These are phyloP conservation scores for Podospora bellae-mahoneyi DNA, from an alignment of 495 filamentous ascomycete species.

Conservation along the genomic window DNA sequence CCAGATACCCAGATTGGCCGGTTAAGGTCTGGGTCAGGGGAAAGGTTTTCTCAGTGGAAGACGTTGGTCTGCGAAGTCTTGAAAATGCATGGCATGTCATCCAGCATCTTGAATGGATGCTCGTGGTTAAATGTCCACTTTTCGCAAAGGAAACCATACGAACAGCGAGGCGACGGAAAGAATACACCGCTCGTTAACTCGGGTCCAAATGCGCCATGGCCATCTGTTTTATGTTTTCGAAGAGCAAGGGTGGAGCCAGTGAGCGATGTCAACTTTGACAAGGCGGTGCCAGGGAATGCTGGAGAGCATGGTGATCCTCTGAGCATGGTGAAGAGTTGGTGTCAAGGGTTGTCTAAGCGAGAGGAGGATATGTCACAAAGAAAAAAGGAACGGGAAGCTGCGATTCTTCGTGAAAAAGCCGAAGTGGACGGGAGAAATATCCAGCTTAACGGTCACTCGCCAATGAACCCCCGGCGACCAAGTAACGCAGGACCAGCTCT, in stretches of 20 bases:
- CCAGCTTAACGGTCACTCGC: conserved; percentile 37
- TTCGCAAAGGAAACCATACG: conserved; percentile 34
- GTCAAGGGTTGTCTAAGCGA: conserved; percentile 45
- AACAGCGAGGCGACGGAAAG: conserved; percentile 41
- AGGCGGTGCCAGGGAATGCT: conserved; percentile 10
- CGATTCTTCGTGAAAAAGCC: conserved; percentile 41
- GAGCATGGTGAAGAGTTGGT: conserved; percentile 67
- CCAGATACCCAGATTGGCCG: conserved; percentile 45
- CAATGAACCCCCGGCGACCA: conserved; percentile 46
- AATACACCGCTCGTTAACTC: conserved; percentile 36
- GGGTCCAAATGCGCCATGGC: conserved; percentile 45
- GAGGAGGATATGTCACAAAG: conserved; percentile 46
- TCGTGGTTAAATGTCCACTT: conserved; percentile 39
- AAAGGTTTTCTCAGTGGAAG: conserved; percentile 40
- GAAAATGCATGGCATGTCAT: conserved; percentile 41
- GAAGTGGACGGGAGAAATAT: conserved; percentile 37
- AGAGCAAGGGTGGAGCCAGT: conserved; percentile 31
- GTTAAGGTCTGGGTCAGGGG: conserved; percentile 36
- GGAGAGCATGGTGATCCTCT: conserved; percentile 56
- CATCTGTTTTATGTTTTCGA: conserved; percentile 49
- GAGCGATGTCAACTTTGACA: conserved; percentile 22
- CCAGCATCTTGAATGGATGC: conserved; percentile 34
- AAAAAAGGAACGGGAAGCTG: conserved; percentile 52
- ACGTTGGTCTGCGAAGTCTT: conserved; percentile 40
- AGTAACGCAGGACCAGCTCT: conserved; percentile 50